Evolutionary conservation across 805 yeast species (phyloP).

Genomic region (Priceomyces medius): DNA sequence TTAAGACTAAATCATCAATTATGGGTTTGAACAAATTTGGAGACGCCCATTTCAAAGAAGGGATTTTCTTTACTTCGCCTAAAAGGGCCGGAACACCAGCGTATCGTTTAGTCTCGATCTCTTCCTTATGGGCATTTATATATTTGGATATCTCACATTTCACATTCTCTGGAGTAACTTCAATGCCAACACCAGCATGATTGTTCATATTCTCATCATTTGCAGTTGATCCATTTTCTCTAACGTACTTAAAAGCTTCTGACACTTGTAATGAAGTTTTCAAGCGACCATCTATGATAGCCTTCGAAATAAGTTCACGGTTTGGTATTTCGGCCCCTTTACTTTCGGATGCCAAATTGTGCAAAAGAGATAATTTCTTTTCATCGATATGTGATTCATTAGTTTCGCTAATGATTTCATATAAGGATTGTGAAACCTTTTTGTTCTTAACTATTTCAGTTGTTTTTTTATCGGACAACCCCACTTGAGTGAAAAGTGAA

Average conservation of each 20-base stretch:
- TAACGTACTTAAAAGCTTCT: slow-evolving; percentile 77
- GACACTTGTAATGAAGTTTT: slow-evolving; percentile 70
- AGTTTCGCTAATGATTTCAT: slow-evolving; percentile 53
- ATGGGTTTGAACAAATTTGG: slow-evolving; percentile 84
- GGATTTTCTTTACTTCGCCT: slow-evolving; percentile 71
- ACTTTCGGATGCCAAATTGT: slow-evolving; percentile 70
- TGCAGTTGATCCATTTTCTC: slow-evolving; percentile 45
- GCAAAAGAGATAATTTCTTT: slow-evolving; percentile 62
- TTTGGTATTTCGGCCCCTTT: slow-evolving; percentile 57
- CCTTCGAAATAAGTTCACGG: slow-evolving; percentile 54
- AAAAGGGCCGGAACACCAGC: slow-evolving; percentile 72
- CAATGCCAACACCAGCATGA: slow-evolving; percentile 79
- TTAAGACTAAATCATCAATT: slow-evolving; percentile 74
- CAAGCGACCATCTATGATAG: slow-evolving; percentile 63
- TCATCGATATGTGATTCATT: slow-evolving; percentile 47
- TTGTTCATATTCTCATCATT: slow-evolving; percentile 52
- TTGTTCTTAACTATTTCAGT: slow-evolving; percentile 82
- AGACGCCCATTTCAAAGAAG: slow-evolving; percentile 87
- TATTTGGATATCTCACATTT: slow-evolving; percentile 55
- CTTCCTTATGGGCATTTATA: slow-evolving; percentile 56
- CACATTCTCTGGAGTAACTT: slow-evolving; percentile 65
- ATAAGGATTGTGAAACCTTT: slow-evolving; percentile 74
- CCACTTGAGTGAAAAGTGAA: slow-evolving; percentile 46
- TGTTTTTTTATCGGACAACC: slow-evolving; percentile 71
- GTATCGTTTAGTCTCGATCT: slow-evolving; percentile 72